Evolutionary conservation across 2,329 filamentous ascomycete genomes (phyloP).

Genomic region (Diplocarpon rosae): DNA sequence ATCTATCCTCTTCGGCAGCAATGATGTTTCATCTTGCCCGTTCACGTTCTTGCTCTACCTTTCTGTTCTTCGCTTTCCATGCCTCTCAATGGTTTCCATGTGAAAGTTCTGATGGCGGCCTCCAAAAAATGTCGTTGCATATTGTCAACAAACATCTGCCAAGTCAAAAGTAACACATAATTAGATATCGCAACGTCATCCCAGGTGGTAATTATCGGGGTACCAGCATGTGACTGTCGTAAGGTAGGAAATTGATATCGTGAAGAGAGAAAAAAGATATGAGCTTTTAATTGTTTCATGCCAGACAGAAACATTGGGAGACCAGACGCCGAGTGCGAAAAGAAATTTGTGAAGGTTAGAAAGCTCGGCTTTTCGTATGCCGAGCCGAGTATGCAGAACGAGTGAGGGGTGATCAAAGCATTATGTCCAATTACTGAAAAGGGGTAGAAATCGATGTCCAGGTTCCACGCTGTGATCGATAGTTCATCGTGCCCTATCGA

Average conservation of each 20-base stretch:
- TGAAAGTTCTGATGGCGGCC: conserved; percentile 7
- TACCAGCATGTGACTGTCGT: conserved; percentile 22
- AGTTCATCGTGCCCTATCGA: conserved; percentile 27
- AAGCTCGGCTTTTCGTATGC: conserved; percentile 19
- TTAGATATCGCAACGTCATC: conserved; percentile 23
- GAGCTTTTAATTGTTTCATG: conserved; percentile 21
- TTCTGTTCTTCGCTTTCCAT: conserved; percentile 18
- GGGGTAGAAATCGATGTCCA: conserved; percentile 22
- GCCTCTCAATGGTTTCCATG: conserved; percentile 24
- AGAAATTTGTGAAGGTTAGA: conserved; percentile 22
- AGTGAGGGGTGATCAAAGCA: conserved; percentile 18
- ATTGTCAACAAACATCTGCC: conserved; percentile 6
- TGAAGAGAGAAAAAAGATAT: conserved; percentile 10
- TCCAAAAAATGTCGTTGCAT: too few relatives aligned
- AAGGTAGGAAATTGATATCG: conserved; percentile 26
- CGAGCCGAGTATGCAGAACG: conserved; percentile 24
- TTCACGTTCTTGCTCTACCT: conserved; percentile 24
- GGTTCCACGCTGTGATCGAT: conserved; percentile 18
- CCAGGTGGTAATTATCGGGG: conserved; percentile 27
- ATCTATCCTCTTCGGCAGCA: conserved; percentile 15
- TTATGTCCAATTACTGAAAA: conserved; percentile 26
- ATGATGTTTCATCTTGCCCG: conserved; percentile 20
- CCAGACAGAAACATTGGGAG: conserved; percentile 22
- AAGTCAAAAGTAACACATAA: conserved; percentile 16
- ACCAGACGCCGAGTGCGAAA: conserved; percentile 25